Base-by-base conservation (phyloP, 2,329 filamentous ascomycete genomes). In the Penicillium sp. region DNA sequence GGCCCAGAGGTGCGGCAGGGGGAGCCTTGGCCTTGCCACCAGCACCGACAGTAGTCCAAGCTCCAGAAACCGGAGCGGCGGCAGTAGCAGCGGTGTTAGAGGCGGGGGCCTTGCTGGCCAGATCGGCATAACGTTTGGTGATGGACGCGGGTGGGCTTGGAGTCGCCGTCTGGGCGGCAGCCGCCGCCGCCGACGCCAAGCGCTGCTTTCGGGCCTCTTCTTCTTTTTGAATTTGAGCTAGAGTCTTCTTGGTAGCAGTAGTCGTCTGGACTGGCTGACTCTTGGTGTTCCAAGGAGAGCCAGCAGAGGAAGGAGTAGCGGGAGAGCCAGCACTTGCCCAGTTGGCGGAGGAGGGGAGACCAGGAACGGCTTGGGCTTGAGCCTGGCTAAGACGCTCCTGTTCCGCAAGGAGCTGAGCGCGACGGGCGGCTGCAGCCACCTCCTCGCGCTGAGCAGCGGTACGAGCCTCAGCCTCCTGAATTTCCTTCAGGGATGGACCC, bases 201-300 rank as follows among this genome's bases (percentile, higher is more conserved):
- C 86, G 88, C 61, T 86, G 84, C 77, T 98, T 98, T 55, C 88
- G 84, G 13, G 80, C 79, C 65, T 97, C 93, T 64, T 98, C 93
- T 71, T 98, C 93, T 54, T 90, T 90, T 67, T 97, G 93, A 50
- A 98, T 97, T 58, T 97, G 91, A 25, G 90, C 88, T 39, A 97
- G 76, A 0, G 90, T 95, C 79, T 96, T 96, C 76, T 94, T 93
- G 9, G 72, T 73, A 66, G 60, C 71, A 54, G 64, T 66, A 28
- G 69, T 66, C 35, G 69, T 66, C 9, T 69, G 56, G 27, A 64
- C 56, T 11, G 66, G 50, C 43, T 64, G 66, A 34, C 66, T 58
- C 59, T 76, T 78, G 45, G 80, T 84, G 36, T 70, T 69, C 77
- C 77, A 79, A 8, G 71, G 69, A 2, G 71, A 72, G n/a, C 63